These are phyloP conservation scores for Verticillium longisporum DNA, from an alignment of 2,329 filamentous ascomycete genomes.

Conservation along the genomic window DNA sequence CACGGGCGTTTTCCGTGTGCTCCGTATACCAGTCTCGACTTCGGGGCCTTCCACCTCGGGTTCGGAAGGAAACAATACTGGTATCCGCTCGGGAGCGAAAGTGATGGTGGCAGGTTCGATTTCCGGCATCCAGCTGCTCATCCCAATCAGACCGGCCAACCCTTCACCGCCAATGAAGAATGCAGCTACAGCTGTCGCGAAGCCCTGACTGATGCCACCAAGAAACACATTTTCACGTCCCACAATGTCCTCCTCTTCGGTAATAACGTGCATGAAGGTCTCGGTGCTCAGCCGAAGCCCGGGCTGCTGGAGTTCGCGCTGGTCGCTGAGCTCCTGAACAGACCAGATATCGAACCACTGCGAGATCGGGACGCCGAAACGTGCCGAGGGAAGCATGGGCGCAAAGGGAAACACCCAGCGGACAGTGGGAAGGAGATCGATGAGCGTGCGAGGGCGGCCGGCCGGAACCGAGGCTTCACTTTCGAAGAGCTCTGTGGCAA, in stretches of 20 bases:
- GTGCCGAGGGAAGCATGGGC: slow-evolving; percentile 7
- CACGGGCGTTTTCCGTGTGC: slow-evolving; percentile 10
- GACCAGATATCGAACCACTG: slow-evolving; percentile 24
- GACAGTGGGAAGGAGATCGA: slow-evolving; percentile 14
- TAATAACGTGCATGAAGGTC: slow-evolving; percentile 11
- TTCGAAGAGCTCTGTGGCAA: slow-evolving; percentile 32
- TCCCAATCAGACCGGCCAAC: slow-evolving; percentile 19
- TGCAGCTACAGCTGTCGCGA: slow-evolving; percentile 15
- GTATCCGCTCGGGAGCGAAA: background rate
- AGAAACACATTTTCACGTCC: slow-evolving; percentile 18
- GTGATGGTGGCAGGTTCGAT: background rate
- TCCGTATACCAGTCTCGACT: background rate
- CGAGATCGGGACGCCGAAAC: slow-evolving; percentile 14
- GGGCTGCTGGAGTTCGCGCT: slow-evolving; percentile 12
- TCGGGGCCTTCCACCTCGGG: background rate
- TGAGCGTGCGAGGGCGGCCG: slow-evolving; percentile 13
- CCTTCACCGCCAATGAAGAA: slow-evolving; percentile 5
- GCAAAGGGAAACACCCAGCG: slow-evolving; percentile 23
- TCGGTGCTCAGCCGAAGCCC: slow-evolving; percentile 16
- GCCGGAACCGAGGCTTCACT: slow-evolving; percentile 18
- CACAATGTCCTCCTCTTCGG: slow-evolving; percentile 15
- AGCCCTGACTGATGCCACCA: slow-evolving; percentile 23
- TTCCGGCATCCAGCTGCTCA: slow-evolving; percentile 20
- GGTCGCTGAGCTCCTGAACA: slow-evolving; percentile 8
- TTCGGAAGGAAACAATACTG: background rate